A percentile compares a stretch with the other conserved stretches of the same genome.
phyloP scores from a whole-genome alignment of 257 asterid species.

The Primulina eburnea region DNA sequence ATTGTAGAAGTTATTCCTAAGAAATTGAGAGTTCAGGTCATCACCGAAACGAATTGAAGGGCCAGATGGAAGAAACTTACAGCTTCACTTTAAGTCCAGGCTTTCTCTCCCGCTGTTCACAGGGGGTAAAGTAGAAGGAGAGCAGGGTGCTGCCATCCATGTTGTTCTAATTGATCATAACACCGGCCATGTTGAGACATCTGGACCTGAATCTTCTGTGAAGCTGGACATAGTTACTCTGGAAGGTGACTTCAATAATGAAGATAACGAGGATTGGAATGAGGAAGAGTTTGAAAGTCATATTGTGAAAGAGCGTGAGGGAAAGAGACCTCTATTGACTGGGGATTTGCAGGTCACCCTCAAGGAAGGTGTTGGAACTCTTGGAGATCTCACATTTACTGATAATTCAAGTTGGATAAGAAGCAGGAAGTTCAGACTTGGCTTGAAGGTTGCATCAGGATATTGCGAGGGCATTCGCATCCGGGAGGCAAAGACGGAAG shows the following conservation, averaged over 20 bases:
- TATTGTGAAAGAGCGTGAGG: conserved; percentile 92
- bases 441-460: conserved; percentile 86
- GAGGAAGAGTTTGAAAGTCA: conserved; percentile 92
- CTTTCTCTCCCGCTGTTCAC: conserved; percentile 94
- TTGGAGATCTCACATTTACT: conserved; percentile 91
- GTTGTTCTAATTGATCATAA: conserved; percentile 70
- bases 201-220: conserved; percentile 80
- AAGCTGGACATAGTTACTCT: conserved; percentile 86
- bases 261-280: conserved; percentile 79
- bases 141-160: conserved; percentile 91
- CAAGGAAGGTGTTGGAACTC: conserved; percentile 96
- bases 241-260: conserved; percentile 94
- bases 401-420: conserved; percentile 98
- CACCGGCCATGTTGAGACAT: conserved; percentile 71
- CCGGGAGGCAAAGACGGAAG: conserved; percentile 94
- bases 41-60: conserved; percentile 92
- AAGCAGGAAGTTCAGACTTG: conserved; percentile 95
- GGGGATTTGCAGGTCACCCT: conserved; percentile 88
- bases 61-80: conserved; percentile 84
- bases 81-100: conserved; percentile 78
- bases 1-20: conserved; percentile 24
- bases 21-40: conserved; percentile 51
- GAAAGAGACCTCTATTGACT: conserved; percentile 85
- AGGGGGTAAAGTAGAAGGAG: conserved; percentile 97
- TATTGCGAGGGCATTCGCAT: conserved; percentile 75